Conservation (phyloP, 2,329 filamentous ascomycete genomes). For the Fulvia fulva region DNA sequence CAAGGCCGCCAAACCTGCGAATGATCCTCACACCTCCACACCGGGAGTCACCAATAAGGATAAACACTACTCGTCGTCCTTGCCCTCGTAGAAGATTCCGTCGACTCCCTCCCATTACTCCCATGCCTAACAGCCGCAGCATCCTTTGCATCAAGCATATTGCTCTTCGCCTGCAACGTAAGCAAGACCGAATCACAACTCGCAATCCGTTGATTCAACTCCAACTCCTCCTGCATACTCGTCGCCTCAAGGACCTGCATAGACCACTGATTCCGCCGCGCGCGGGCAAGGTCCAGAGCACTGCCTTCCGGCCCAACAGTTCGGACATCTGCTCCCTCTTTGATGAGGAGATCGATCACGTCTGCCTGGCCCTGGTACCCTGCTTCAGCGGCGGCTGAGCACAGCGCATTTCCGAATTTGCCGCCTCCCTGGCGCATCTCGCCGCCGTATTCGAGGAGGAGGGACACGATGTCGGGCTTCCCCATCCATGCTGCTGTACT, state of each 20-base stretch:
- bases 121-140: not conserved
- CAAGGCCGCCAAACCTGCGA: not conserved
- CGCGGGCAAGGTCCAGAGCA: constrained; percentile 8
- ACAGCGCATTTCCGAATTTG: constrained; percentile 28
- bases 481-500: constrained; percentile 25
- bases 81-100: not conserved
- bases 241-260: constrained; percentile 27
- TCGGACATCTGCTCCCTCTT: constrained; percentile 27
- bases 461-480: constrained; percentile 20
- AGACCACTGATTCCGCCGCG: constrained; percentile 7
- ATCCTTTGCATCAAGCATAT: constrained; percentile 1
- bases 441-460: constrained; percentile 27
- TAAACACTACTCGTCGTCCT: not conserved
- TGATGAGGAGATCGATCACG: constrained; percentile 7
- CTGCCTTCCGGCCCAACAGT: constrained; percentile 14
- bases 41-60: not conserved
- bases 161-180: constrained; percentile 14
- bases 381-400: constrained; percentile 24
- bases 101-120: not conserved
- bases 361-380: constrained; percentile 36
- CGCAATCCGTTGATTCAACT: constrained; percentile 13
- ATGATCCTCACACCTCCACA: not conserved
- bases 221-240: not conserved
- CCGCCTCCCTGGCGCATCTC: constrained; percentile 19
- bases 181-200: constrained; percentile 19